Base-by-base conservation (phyloP, 352 stramenopile species). In the Globisporangium irregulare region DNA sequence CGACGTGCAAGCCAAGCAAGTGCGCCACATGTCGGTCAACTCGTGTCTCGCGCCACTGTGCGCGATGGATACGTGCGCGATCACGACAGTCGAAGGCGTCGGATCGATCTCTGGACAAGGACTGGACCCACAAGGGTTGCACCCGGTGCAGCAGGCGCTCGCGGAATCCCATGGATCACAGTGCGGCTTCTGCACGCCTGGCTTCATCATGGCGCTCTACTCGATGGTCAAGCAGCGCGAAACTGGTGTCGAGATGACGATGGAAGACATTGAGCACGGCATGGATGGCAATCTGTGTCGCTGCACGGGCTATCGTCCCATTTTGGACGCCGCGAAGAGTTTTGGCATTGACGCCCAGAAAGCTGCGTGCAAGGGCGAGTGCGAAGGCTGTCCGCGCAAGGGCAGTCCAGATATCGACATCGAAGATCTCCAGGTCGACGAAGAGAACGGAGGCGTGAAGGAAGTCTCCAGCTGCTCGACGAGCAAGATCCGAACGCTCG, bases 261-360 rank as follows among this genome's bases (percentile, higher is more conserved):
- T 90, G 84, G 82, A 87, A n/a, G 81, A 95, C 62, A 89, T 98
- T 57, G 93, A 98, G 66, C 89, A 98, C 75, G 81, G 92, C 68
- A 80, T 99, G 72, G 96, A 99, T 78, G 95, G 96, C 27, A 98
- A 99, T 74, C 73, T 99, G 34, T 99, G 96, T 73, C 90, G 96
- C 6, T 99, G 96, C 73, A 99, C 96, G 2, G 87, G 87, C 22
- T 95, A 95, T 61, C 85, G 87, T 15, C 85, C 85, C 12, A 92
- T 95, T 58, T 64, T 95, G 7, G 90, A 98, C 43, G 87, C 90
- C 1, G 89, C 90, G 60, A 95, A 96, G 67, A 93, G 86, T 61
- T 94, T 98, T 62, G 89, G 84, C 5, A 77, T 73, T 14, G 87
- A 96, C 70, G 87, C 78, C 25, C 55, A 41, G 1, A 72, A 81